Evolutionary conservation across 345 rosid species (phyloP), one percentile per base, ranked within the genome.

Genomic region (Cochlearia excelsa): DNA sequence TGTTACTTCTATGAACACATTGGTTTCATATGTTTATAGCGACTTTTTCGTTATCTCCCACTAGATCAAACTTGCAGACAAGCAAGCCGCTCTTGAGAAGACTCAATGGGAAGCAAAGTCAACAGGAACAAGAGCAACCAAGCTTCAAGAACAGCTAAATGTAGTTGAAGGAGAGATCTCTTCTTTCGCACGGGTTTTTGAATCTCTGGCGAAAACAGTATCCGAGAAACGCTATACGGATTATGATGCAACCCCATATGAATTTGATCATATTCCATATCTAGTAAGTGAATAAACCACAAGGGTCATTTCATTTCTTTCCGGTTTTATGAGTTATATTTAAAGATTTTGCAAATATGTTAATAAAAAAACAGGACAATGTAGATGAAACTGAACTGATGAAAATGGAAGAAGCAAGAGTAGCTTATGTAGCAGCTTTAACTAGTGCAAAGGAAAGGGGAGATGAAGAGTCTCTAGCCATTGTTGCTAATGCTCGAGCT

Each of bases 41-140:
- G 47, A 58, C 40, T 9, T 33, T 57, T 51, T 52, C 33, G 23
- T 41, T 46, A 46, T 46, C 46, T 64, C n/a, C 2, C 56, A 33
- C 51, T 82, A 84, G 97, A 78, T 93, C 61, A 85, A 87, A 75
- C 96, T 90, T 65, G 99, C 97, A 34, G 99, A 93, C 78, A 93
- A 72, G 80, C 97, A 90, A 75, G 99, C 99, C 40, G 84, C 90
- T 9, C 73, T 89, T 46, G 99, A 94, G 63, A 94, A 85, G 81
- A 69, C 77, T 37, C 97, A 78, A 61, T 94, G 99, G 99, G 90
- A 94, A 75, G 90, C 86, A 60, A 84, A 81, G 82, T 77, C 88
- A 53, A 74, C 90, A 33, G 77, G 79, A 57, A 57, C 67, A 10
- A 85, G 71, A 75, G 88, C 68, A 34, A 91, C 57, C 63, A 82